A percentile compares a stretch with the other conserved stretches of the same genome.
phyloP scores from a whole-genome alignment of 2,329 filamentous ascomycete genomes.

The Rhinocladiella similis region DNA sequence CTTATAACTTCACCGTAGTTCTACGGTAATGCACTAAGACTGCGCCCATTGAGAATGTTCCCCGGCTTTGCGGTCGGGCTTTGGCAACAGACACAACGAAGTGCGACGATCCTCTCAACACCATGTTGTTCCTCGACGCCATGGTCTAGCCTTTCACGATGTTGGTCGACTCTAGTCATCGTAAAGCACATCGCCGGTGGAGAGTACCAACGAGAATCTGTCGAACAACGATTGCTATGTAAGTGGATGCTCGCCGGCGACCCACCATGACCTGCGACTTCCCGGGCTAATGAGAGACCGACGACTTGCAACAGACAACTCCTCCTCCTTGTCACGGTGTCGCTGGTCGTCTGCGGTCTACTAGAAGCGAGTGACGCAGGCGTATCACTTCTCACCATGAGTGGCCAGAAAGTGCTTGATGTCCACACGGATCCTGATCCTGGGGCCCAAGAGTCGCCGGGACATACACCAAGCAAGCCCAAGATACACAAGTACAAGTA shows the following conservation, averaged over 20 bases:
- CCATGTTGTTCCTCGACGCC: neutral
- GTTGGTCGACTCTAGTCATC: conserved; percentile 14
- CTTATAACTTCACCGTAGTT: neutral
- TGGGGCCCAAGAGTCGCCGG: neutral
- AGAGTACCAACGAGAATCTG: conserved; percentile 14
- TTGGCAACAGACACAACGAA: neutral
- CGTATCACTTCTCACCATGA: conserved; percentile 3
- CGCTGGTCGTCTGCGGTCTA: conserved; percentile 60
- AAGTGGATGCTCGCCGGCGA: conserved; percentile 7
- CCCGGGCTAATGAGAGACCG: conserved; percentile 6
- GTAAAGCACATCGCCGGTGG: conserved; percentile 22
- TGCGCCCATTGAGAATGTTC: too few species aligned
- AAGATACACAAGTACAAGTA: conserved; percentile 15
- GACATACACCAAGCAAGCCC: neutral
- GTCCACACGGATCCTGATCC: conserved; percentile 16
- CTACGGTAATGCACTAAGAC: neutral
- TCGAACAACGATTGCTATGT: conserved; percentile 21
- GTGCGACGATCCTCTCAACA: neutral
- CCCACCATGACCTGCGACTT: neutral
- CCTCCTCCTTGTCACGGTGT: conserved; percentile 65
- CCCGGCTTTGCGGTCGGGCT: neutral
- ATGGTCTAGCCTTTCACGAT: conserved; percentile 3
- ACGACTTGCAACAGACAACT: conserved; percentile 7
- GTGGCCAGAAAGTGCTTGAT: conserved; percentile 16
- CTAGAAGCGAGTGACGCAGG: conserved; percentile 17